phyloP scores from a whole-genome alignment of 768 basidiomycete genomes.

The Tubosaeta brunneosetosa region DNA sequence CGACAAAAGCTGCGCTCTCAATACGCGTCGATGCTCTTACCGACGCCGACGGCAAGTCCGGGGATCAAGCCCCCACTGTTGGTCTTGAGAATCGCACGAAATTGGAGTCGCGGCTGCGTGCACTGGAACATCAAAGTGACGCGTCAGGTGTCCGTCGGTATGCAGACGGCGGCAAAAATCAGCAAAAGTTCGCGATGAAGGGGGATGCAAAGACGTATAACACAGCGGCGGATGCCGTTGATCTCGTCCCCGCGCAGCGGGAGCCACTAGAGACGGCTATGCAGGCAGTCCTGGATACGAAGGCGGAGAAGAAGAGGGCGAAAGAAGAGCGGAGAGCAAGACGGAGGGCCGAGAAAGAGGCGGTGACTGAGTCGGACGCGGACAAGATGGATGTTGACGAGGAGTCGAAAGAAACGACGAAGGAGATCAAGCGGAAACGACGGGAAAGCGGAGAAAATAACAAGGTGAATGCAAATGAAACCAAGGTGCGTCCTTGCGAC shows the following conservation, averaged over 20 bases:
- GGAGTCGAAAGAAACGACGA: slow-evolving; percentile 33
- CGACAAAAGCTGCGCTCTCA: slow-evolving; percentile 95
- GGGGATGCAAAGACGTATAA: slow-evolving; percentile 85
- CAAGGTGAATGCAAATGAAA: slow-evolving; percentile 35
- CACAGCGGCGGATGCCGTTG: slow-evolving; percentile 74
- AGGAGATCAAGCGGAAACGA: slow-evolving; percentile 44
- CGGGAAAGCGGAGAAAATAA: slow-evolving; percentile 53
- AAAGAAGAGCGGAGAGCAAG: slow-evolving; percentile 78
- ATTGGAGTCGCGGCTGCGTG: slow-evolving; percentile 88
- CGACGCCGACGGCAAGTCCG: slow-evolving; percentile 87
- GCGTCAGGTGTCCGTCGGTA: slow-evolving; percentile 66
- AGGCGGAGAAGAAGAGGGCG: slow-evolving; percentile 78
- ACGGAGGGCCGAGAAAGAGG: slow-evolving; percentile 52
- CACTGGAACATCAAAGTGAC: slow-evolving; percentile 81
- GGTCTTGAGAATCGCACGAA: slow-evolving; percentile 93
- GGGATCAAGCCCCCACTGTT: slow-evolving; percentile 73
- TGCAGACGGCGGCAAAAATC: slow-evolving; percentile 58
- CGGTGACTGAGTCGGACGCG: slow-evolving; percentile 36
- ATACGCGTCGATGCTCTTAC: slow-evolving; percentile 97
- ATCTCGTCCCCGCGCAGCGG: slow-evolving; percentile 81
- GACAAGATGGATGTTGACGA: slow-evolving; percentile 45
- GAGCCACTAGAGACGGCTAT: slow-evolving; percentile 74
- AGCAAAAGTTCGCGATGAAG: slow-evolving; percentile 75
- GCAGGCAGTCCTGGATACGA: slow-evolving; percentile 72
- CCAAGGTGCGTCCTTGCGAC: slow-evolving; percentile 36